Percentiles rank a stretch among this genome's conserved stretches.
Conservation (phyloP, 1,284 basidiomycete species). For the Boletus calvinii region DNA sequence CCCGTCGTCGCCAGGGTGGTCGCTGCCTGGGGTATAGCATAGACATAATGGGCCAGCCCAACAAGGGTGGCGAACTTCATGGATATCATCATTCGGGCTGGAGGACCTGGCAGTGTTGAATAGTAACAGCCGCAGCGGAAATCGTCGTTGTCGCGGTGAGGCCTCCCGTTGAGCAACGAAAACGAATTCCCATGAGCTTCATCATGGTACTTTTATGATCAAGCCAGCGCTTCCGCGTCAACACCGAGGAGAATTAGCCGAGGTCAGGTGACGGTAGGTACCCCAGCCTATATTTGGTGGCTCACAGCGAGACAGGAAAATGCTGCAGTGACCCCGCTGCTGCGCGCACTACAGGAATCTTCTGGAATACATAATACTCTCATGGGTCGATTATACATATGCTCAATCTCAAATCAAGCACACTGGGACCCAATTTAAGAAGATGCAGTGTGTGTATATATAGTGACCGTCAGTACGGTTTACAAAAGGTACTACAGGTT, state of each 20-base stretch:
- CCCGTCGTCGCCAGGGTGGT: constrained; percentile 16
- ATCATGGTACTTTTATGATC: not conserved
- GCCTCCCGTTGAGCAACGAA: not conserved
- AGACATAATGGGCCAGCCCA: constrained; percentile 13
- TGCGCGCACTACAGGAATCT: too few species aligned
- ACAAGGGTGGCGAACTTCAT: constrained; percentile 16
- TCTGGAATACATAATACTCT: not conserved
- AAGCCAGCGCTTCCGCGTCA: not conserved
- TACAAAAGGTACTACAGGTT: not conserved
- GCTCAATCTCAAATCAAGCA: too few species aligned
- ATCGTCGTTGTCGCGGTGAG: not conserved
- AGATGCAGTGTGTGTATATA: not conserved
- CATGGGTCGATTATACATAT: not conserved
- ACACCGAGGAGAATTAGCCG: not conserved
- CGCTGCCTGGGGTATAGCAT: constrained; percentile 15
- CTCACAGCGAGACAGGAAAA: not conserved
- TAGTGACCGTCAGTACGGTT: not conserved
- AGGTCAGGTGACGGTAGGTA: too few species aligned
- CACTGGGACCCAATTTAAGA: too few species aligned
- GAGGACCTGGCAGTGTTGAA: not conserved
- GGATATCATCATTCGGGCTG: constrained; percentile 1
- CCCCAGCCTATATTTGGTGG: not conserved
- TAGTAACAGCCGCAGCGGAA: not conserved
- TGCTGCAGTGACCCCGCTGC: too few species aligned
- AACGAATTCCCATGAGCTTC: not conserved